These are phyloP conservation scores for Yamadazyma sp. DNA, from an alignment of 805 yeast genomes.

Conservation along the genomic window DNA sequence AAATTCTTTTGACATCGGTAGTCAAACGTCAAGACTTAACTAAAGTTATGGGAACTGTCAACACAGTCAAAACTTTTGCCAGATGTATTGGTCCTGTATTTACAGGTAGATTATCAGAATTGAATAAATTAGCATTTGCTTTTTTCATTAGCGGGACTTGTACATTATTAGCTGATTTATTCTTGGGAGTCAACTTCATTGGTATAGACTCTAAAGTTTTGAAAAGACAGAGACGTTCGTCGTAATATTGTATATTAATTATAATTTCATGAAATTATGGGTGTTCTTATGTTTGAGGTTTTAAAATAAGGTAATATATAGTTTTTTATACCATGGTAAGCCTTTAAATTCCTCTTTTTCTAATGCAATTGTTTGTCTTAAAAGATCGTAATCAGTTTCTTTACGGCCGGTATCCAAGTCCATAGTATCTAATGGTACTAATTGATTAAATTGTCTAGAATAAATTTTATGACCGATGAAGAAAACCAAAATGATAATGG, in stretches of 20 bases:
- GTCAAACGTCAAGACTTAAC: slow-evolving; percentile 65
- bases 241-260: neutral
- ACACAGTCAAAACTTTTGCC: slow-evolving; percentile 82
- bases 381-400: slow-evolving; percentile 50
- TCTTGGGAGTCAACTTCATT: slow-evolving; percentile 42
- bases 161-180: slow-evolving; percentile 46
- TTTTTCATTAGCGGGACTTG: slow-evolving; percentile 52
- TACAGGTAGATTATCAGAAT: slow-evolving; percentile 70
- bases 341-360: slow-evolving; percentile 24
- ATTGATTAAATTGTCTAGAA: slow-evolving; percentile 32
- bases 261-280: too few relatives aligned
- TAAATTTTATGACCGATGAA: slow-evolving; percentile 52
- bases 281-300: too few relatives aligned
- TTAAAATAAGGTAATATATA: slow-evolving; percentile 8
- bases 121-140: slow-evolving; percentile 44
- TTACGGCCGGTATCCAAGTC: slow-evolving; percentile 64
- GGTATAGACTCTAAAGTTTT: slow-evolving; percentile 36
- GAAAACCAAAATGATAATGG: slow-evolving; percentile 41
- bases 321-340: slow-evolving; percentile 21
- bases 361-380: slow-evolving; percentile 48
- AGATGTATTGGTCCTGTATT: slow-evolving; percentile 77
- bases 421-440: slow-evolving; percentile 44
- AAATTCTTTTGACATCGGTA: slow-evolving; percentile 68
- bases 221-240: slow-evolving; percentile 11
- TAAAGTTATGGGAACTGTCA: slow-evolving; percentile 79